Evolutionary conservation across 2,329 filamentous ascomycete genomes (phyloP), one percentile per base, ranked within the genome.

Genomic region (Teratosphaeriaceae sp.): DNA sequence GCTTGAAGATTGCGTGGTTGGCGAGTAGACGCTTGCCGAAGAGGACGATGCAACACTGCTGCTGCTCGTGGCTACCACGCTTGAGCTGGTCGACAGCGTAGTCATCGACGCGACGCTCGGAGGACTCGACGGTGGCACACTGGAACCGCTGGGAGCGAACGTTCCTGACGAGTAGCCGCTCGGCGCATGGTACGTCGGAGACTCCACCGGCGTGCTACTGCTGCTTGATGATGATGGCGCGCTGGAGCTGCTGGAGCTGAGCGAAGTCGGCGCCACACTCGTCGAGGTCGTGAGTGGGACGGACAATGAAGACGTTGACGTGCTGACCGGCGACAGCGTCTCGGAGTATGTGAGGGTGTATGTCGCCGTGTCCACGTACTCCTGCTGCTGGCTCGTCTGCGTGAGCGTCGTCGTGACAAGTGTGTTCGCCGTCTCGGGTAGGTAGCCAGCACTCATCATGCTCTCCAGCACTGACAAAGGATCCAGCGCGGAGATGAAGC

Each of bases 301-400:
- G 5, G 49, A 50, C 23, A 24, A 46, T 12, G 43, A 42, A 5
- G 49, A 50, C 23, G 29, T 45, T 12, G 43, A 42, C 7, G 44
- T 24, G 22, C 44, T 42, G 21, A 38, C 40, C 6, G 45, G 39
- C 5, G 46, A 36, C 11, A 45, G 34, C 7, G 49, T 43, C 35
- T 48, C 43, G 20, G 50, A 50, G 31, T 46, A 48, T 16, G 50
- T 52, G 20, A 50, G 35, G 12, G 50, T 52, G 30, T 38, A 44
- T 18, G 45, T 47, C 37, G 29, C 37, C 12, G 24, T 44, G 9
- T 44, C 33, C 16, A 33, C 13, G 30, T 19, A 19, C 5, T 19
- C 9, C 24, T 18, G 18, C n/a, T 37, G 21, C 9, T 21, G 16
- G 13, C n/a, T 20, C 12, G 38, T 38, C 33, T 31, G 35, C 19